Percentiles rank a stretch among this genome's conserved stretches.
Evolutionary conservation across 441 rosid genomes (phyloP).

Genomic region (Erodium trifolium): DNA sequence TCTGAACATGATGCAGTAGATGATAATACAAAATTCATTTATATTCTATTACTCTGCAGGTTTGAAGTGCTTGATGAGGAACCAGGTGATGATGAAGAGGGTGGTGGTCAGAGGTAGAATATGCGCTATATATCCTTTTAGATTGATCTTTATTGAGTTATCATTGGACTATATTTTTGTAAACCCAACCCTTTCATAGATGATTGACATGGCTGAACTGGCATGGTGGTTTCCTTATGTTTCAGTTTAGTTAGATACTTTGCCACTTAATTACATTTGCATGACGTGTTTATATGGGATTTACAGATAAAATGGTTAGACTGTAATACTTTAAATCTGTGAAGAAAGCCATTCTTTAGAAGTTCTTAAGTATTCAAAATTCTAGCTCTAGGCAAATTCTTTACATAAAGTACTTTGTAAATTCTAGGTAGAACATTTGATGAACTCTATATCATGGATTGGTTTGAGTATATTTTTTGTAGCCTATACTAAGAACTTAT

Average conservation of each 20-base stretch:
- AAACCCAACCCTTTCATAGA: neutral
- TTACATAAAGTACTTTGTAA: neutral
- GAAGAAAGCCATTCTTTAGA: neutral
- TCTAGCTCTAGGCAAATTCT: neutral
- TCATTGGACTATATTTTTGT: neutral
- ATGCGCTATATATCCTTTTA: constrained; percentile 3
- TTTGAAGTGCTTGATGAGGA: constrained; percentile 93
- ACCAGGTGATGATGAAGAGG: constrained; percentile 91
- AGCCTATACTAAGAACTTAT: neutral
- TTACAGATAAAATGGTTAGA: neutral
- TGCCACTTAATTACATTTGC: neutral
- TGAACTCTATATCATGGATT: neutral
- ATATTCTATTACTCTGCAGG: constrained; percentile 30
- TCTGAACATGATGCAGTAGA: neutral
- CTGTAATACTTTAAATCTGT: neutral
- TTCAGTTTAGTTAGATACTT: neutral
- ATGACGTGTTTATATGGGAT: neutral
- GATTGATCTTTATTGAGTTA: neutral
- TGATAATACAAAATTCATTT: neutral
- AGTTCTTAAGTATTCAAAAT: neutral
- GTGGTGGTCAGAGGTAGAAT: constrained; percentile 60
- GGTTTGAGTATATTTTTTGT: neutral
- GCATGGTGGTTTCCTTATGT: neutral
- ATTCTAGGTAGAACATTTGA: neutral
- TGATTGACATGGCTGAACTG: neutral